These are phyloP conservation scores for Picea glauca DNA, from an alignment of 75 land plant species.

Conservation along the genomic window DNA sequence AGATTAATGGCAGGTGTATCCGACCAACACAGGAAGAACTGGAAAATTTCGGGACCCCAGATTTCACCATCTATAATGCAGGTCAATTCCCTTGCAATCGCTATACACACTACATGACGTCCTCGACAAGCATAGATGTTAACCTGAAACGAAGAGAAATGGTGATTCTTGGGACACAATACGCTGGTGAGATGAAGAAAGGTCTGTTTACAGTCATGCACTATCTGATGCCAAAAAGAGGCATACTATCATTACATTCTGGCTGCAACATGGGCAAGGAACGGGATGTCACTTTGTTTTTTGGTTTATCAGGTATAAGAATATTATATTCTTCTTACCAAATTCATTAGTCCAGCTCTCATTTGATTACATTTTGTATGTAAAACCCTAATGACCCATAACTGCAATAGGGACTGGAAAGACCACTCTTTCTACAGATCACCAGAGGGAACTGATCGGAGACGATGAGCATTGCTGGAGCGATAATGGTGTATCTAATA, in stretches of 20 bases:
- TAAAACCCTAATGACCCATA: background rate
- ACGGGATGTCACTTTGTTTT: constrained; percentile 34
- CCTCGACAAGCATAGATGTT: constrained; percentile 50
- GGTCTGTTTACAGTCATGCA: constrained; percentile 36
- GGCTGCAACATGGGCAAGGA: constrained; percentile 33
- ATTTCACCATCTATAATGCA: constrained; percentile 51
- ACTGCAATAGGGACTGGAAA: constrained; percentile 24
- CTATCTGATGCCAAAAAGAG: constrained; percentile 36
- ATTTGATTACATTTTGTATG: background rate
- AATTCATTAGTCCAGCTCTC: background rate
- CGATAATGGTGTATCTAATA: constrained; percentile 30
- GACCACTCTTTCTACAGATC: constrained; percentile 33
- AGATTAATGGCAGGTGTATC: constrained; percentile 28
- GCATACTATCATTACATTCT: constrained; percentile 27
- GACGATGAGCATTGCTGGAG: constrained; percentile 39
- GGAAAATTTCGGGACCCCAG: constrained; percentile 45
- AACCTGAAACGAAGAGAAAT: constrained; percentile 47
- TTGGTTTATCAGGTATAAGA: constrained; percentile 29
- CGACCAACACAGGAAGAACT: constrained; percentile 48
- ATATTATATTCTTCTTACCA: background rate
- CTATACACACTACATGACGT: constrained; percentile 50
- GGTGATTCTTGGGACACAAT: constrained; percentile 41
- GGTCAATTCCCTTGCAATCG: constrained; percentile 54
- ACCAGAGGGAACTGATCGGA: constrained; percentile 23
- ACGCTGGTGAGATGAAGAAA: constrained; percentile 37